Conservation (phyloP, 306 rosid species). For the Comarum palustre region DNA sequence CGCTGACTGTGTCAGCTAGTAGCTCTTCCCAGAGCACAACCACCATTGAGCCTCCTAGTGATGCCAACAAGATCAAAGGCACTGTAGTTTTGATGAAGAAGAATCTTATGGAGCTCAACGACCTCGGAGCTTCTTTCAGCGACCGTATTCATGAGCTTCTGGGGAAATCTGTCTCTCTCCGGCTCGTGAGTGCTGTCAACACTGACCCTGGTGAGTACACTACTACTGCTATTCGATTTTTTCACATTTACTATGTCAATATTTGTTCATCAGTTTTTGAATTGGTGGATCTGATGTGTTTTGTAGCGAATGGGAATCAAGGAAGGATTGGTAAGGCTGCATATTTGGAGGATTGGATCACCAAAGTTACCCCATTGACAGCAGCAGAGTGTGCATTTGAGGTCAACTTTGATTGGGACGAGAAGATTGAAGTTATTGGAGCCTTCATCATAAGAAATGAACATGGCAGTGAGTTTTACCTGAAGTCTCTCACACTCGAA, state of each 20-base stretch:
- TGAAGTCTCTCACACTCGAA: slow-evolving; percentile 57
- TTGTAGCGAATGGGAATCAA: slow-evolving; percentile 43
- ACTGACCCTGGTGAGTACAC: slow-evolving; percentile 41
- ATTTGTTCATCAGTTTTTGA: background rate
- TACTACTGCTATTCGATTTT: background rate
- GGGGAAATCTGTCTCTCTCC: slow-evolving; percentile 53
- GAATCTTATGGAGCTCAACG: slow-evolving; percentile 66
- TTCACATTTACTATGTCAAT: no score
- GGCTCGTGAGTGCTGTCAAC: slow-evolving; percentile 51
- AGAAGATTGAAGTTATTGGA: slow-evolving; percentile 59
- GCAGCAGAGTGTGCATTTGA: slow-evolving; percentile 52
- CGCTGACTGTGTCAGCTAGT: slow-evolving; percentile 19
- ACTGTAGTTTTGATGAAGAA: slow-evolving; percentile 72
- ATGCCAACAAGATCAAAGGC: slow-evolving; percentile 40
- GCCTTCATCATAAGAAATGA: slow-evolving; percentile 63
- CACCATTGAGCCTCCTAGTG: background rate
- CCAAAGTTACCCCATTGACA: slow-evolving; percentile 32
- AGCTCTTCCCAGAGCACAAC: slow-evolving; percentile 21
- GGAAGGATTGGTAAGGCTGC: slow-evolving; percentile 63
- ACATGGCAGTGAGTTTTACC: slow-evolving; percentile 65
- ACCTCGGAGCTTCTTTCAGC: slow-evolving; percentile 43
- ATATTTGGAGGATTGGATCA: slow-evolving; percentile 55
- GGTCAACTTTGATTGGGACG: slow-evolving; percentile 62
- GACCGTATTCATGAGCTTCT: slow-evolving; percentile 61
- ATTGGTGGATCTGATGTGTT: background rate